Percentiles rank a stretch among this genome's conserved stretches.
These are phyloP conservation scores for Capronia americana DNA, from an alignment of 2,329 filamentous ascomycete genomes.

Conservation along the genomic window DNA sequence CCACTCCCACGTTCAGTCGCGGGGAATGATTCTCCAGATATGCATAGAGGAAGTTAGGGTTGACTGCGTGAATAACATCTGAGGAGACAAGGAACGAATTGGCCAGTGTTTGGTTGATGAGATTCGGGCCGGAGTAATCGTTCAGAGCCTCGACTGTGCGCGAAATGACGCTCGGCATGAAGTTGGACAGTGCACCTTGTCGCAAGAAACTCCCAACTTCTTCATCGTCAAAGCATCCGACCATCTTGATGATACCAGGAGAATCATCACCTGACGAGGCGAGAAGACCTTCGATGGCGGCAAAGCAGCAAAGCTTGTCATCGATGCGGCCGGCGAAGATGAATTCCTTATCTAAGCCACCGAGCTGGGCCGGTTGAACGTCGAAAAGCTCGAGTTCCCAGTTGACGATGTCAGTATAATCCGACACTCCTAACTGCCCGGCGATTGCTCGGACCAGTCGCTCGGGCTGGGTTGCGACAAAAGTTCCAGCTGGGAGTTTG, in stretches of 20 bases:
- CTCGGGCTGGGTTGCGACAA: slow-evolving; percentile 82
- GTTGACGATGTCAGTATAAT: slow-evolving; percentile 79
- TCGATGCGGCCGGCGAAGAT: slow-evolving; percentile 96
- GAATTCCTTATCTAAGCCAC: slow-evolving; percentile 88
- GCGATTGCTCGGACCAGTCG: slow-evolving; percentile 84
- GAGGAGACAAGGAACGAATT: slow-evolving; percentile 91
- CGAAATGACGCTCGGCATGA: slow-evolving; percentile 80
- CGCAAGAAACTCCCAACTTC: slow-evolving; percentile 91
- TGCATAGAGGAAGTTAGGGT: slow-evolving; percentile 86
- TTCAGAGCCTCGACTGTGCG: slow-evolving; percentile 72
- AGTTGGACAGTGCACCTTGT: slow-evolving; percentile 88
- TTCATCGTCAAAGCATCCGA: slow-evolving; percentile 95
- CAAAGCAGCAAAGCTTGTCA: slow-evolving; percentile 96
- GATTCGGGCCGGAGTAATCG: slow-evolving; percentile 50
- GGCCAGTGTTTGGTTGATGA: slow-evolving; percentile 83
- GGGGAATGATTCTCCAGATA: slow-evolving; percentile 89
- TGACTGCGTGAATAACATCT: slow-evolving; percentile 91
- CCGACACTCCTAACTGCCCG: slow-evolving; percentile 73
- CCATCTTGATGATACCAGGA: slow-evolving; percentile 77
- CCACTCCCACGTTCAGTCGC: slow-evolving; percentile 84
- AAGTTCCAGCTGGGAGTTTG: slow-evolving; percentile 64
- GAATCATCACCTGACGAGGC: slow-evolving; percentile 63
- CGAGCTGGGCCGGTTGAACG: slow-evolving; percentile 79
- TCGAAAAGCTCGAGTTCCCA: slow-evolving; percentile 98
- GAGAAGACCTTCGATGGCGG: slow-evolving; percentile 82